phyloP scores from a whole-genome alignment of 176 grass and related monocot genomes.

The Aegilops speltoides region DNA sequence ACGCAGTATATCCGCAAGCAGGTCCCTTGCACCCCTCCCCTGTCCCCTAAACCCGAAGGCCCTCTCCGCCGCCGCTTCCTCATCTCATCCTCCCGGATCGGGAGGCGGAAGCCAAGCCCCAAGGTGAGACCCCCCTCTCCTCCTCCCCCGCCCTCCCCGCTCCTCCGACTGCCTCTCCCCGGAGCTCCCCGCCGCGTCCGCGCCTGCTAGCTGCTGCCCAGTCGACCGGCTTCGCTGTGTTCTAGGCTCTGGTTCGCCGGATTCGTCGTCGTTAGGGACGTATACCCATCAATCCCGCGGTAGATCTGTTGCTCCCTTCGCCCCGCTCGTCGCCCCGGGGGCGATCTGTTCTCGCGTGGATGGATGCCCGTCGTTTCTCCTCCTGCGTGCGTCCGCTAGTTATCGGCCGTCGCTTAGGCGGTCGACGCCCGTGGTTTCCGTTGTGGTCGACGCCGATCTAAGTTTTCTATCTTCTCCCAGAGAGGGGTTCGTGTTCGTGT shows the following conservation, averaged over 20 bases:
- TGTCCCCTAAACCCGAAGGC: too few relatives aligned
- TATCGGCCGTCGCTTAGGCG: too few relatives aligned
- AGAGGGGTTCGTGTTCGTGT: too few relatives aligned
- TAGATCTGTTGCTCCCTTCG: background rate
- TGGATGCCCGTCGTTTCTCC: background rate
- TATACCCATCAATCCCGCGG: background rate
- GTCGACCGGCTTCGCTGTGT: background rate
- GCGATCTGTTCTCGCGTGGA: too few relatives aligned
- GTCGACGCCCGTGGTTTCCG: too few relatives aligned
- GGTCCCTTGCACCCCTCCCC: background rate
- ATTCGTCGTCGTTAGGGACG: background rate
- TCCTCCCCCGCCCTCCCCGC: too few relatives aligned
- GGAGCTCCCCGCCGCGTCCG: too few relatives aligned
- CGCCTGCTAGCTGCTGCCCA: background rate
- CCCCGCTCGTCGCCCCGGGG: background rate
- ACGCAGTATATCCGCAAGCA: background rate
- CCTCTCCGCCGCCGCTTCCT: background rate
- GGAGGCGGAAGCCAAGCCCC: background rate
- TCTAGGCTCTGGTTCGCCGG: background rate
- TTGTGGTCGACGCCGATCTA: too few relatives aligned
- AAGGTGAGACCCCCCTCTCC: background rate
- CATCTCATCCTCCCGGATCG: background rate
- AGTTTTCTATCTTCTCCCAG: rapidly evolving
- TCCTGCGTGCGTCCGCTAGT: background rate
- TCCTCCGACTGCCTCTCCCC: background rate